These are phyloP conservation scores for Aspergillus sojae DNA, from an alignment of 2,329 filamentous ascomycete species.

Conservation along the genomic window DNA sequence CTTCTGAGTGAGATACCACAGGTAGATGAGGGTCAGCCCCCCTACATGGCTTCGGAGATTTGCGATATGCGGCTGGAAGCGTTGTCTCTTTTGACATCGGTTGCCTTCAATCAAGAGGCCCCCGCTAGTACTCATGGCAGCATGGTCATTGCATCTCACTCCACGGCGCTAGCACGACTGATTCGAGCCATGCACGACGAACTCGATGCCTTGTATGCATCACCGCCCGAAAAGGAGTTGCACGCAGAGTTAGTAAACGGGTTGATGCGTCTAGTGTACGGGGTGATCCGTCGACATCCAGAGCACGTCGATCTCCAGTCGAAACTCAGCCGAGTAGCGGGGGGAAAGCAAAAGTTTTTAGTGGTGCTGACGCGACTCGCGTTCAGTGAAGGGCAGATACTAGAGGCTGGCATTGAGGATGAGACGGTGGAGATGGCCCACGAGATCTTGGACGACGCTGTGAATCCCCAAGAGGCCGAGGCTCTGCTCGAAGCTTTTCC, in stretches of 20 bases:
- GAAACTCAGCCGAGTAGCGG: constrained; percentile 70
- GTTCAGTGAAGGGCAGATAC: constrained; percentile 76
- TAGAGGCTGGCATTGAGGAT: constrained; percentile 75
- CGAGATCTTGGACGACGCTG: constrained; percentile 74
- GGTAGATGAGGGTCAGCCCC: constrained; percentile 46
- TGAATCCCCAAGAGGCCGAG: constrained; percentile 78
- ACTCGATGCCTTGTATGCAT: constrained; percentile 62
- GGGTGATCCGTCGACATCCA: constrained; percentile 63
- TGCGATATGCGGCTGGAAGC: constrained; percentile 48
- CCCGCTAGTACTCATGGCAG: constrained; percentile 64
- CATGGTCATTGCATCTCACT: constrained; percentile 67
- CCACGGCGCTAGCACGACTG: constrained; percentile 71
- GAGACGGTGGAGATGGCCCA: constrained; percentile 81
- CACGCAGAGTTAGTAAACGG: constrained; percentile 60
- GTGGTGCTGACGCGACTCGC: constrained; percentile 80
- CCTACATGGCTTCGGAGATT: constrained; percentile 42
- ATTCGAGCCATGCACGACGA: constrained; percentile 76
- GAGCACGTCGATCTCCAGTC: constrained; percentile 66
- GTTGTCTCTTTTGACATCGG: constrained; percentile 44
- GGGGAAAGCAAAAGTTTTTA: constrained; percentile 79
- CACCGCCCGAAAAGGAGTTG: constrained; percentile 47
- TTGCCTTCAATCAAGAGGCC: constrained; percentile 52
- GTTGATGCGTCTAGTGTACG: constrained; percentile 62
- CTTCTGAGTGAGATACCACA: constrained; percentile 59
- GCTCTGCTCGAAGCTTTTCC: constrained; percentile 55